These are phyloP conservation scores for Leccinellum rugosiceps DNA, from an alignment of 768 basidiomycete species.

Conservation along the genomic window DNA sequence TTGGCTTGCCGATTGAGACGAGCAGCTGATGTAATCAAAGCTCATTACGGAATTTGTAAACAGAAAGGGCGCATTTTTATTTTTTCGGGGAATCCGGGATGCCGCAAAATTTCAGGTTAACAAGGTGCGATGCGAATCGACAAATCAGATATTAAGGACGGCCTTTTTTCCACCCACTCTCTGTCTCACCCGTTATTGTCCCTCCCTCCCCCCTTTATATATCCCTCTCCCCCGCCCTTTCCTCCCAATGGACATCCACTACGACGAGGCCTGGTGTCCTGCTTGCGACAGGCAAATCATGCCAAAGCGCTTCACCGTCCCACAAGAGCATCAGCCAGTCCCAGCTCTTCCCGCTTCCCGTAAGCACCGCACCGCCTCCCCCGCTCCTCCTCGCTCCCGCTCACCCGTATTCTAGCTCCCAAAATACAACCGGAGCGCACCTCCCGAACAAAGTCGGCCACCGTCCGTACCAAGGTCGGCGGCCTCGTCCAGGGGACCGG, in stretches of 20 bases:
- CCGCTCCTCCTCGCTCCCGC: conserved; percentile 25
- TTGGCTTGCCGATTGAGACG: conserved; percentile 27
- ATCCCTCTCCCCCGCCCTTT: background rate
- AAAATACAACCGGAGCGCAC: conserved; percentile 31
- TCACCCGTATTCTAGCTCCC: conserved; percentile 16
- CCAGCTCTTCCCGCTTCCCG: conserved; percentile 36
- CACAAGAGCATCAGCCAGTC: conserved; percentile 23
- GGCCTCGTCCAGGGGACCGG: conserved; percentile 68
- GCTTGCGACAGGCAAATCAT: conserved; percentile 73
- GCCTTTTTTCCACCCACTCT: conserved; percentile 26
- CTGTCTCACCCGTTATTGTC: conserved; percentile 23
- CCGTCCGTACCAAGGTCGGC: conserved; percentile 36
- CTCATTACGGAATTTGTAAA: conserved; percentile 33
- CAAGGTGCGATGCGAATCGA: conserved; percentile 30
- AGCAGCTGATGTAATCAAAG: conserved; percentile 26
- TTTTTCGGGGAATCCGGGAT: conserved; percentile 28
- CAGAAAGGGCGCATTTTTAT: conserved; percentile 17
- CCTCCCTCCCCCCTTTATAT: conserved; percentile 11
- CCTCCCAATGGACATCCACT: conserved; percentile 33
- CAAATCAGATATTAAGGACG: conserved; percentile 39
- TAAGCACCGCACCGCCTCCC: background rate
- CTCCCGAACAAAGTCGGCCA: conserved; percentile 35
- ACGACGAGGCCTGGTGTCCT: conserved; percentile 80
- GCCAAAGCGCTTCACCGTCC: conserved; percentile 68
- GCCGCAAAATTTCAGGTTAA: conserved; percentile 15